Conservation (phyloP, 164 flowering plant genomes). For the Malania oleifera region DNA sequence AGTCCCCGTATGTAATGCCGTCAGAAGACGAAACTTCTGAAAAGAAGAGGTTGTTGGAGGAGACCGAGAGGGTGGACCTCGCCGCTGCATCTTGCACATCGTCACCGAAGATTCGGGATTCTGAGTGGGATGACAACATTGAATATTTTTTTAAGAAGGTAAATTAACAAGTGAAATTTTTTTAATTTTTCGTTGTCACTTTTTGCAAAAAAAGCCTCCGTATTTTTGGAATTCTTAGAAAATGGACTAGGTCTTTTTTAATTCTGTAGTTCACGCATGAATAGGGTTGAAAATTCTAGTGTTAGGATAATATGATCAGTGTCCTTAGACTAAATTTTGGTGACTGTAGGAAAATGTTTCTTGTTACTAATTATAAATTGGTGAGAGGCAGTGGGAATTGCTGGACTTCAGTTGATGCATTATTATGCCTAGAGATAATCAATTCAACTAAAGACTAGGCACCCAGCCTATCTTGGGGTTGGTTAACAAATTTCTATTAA, state of each 20-base stretch:
- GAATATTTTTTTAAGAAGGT: slow-evolving; percentile 76
- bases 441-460: too few relatives aligned
- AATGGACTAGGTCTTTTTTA: too few relatives aligned
- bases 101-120: slow-evolving; percentile 20
- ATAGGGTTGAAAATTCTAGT: too few relatives aligned
- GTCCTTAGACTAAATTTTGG: not conserved
- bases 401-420: too few relatives aligned
- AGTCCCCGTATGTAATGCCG: slow-evolving; percentile 37
- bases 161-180: slow-evolving; percentile 5
- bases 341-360: not conserved
- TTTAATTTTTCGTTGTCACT: not conserved
- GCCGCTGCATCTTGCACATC: slow-evolving; percentile 13
- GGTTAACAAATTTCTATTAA: too few relatives aligned
- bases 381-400: too few relatives aligned
- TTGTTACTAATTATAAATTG: too few relatives aligned
- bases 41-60: slow-evolving; percentile 9
- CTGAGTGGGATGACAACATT: slow-evolving; percentile 46
- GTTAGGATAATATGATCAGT: too few relatives aligned
- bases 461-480: too few relatives aligned
- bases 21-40: slow-evolving; percentile 13
- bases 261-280: not conserved
- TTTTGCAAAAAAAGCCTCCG: not conserved
- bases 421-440: too few relatives aligned
- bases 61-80: slow-evolving; percentile 12
- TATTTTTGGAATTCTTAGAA: not conserved